A percentile compares a stretch with the other conserved stretches of the same genome.
phyloP scores from a whole-genome alignment of 441 rosid genomes.

The Erodium trifolium region DNA sequence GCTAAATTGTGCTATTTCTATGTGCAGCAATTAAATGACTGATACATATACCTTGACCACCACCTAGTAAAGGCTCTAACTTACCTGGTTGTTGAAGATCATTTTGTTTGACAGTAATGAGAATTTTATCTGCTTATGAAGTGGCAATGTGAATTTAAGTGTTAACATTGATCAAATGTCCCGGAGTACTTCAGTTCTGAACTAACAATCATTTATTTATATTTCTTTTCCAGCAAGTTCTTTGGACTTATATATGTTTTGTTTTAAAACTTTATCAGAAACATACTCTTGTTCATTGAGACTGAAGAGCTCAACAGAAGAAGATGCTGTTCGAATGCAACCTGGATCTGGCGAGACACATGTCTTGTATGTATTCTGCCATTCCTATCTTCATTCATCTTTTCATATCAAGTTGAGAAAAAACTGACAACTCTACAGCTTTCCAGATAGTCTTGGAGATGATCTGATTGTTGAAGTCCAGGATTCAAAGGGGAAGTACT shows the following conservation, averaged over 20 bases:
- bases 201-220: neutral
- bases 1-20: conserved; percentile 10
- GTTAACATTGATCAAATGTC: neutral
- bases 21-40: conserved; percentile 10
- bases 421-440: conserved; percentile 53
- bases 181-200: too few species aligned
- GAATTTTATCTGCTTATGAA: neutral
- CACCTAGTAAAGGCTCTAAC: neutral
- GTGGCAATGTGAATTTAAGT: conserved; percentile 1
- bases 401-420: conserved; percentile 17
- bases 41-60: neutral
- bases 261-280: conserved; percentile 36
- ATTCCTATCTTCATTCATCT: conserved; percentile 17
- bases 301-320: conserved; percentile 78
- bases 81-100: neutral
- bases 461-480: conserved; percentile 84
- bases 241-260: neutral
- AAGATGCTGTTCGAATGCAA: conserved; percentile 70
- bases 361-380: conserved; percentile 58
- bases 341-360: conserved; percentile 96
- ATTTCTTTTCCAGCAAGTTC: neutral
- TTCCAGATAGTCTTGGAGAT: conserved; percentile 92
- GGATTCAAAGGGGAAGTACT: conserved; percentile 75
- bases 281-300: conserved; percentile 63
- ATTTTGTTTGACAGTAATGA: neutral